Evolutionary conservation across 108 stramenopile genomes (phyloP), one percentile per base, ranked within the genome.

Genomic region (Conticribra guillardii): DNA sequence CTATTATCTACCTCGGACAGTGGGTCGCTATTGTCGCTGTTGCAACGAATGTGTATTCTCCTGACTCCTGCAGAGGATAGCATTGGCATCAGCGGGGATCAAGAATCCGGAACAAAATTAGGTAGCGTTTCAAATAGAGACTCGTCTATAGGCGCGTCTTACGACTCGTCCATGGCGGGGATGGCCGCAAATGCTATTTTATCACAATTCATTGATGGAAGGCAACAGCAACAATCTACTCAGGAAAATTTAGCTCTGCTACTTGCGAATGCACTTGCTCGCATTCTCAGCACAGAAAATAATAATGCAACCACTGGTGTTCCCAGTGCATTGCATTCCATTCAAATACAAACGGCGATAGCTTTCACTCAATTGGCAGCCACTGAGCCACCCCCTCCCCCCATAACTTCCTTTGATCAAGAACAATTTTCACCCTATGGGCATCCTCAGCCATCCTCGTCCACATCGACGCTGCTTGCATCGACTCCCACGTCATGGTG

Each of bases 311-410:
- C n/a, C 24, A n/a, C 44, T 11, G 15, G 11, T 44, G 8, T 15
- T 44, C 11, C 8, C 15, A 44, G 15, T 44, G 44, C 15, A 11
- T 15, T 60, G 19, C 62, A 63, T n/a, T 55, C 46, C 18, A 8
- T 73, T 21, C 56, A 58, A 73, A 37, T 58, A 37, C 60, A 58
- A 44, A 54, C 72, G 28, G 63, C 54, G 4, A 65, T 73, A 5
- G 47, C 44, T 27, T 47, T 73, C 4, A 73, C 60, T 64, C 72
- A 73, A 65, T 58, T 73, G 60, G 62, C 72, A 27, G 72, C 72
- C 4, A 73, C 64, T 19, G 72, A 73, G 50, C 72, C 72, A 34
- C 55, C 72, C 18, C 63, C 72, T 18, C 63, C 72, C 24, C 55
- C 56, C 18, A 47, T 68, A 4, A 11, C 41, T 48, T 60, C 68